Evolutionary conservation across 805 yeast species (phyloP), one percentile per base, ranked within the genome.

Genomic region (Millerago galiae): DNA sequence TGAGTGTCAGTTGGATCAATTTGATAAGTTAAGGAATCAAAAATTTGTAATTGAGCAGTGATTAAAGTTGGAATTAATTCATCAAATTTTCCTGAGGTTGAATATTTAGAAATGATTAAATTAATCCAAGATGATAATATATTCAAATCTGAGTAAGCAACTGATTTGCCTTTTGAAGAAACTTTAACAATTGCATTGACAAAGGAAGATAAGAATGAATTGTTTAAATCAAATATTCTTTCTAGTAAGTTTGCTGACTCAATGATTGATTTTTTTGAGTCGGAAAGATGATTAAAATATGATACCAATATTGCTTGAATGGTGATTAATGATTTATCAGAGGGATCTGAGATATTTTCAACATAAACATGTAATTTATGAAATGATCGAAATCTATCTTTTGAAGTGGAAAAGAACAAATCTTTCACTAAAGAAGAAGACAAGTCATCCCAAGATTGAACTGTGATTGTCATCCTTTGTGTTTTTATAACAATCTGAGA

Each of bases 41-140:
- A 48, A 25, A 59, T 50, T 29, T 56, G 58, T 14, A 63, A 46
- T 34, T 66, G 66, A n/a, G 68, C 64, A 38, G 70, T 60, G 61
- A 54, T 15, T 53, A 58, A 28, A 60, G 55, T 31, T 18, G 59
- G 54, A 61, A 56, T 16, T 52, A 57, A 27, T 56, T 55, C 28
- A 14, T 57, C 52, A 35, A 67, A 62, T 16, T 51, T 30, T 2
- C 47, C 53, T 3, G 53, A 51, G 6, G 55, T 43, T 8, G 62
- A 53, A 34, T 58, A 47, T 21, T 47, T 51, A 4, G 64, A 35
- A 58, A 75, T 53, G 29, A 53, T 49, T 37, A 58, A 56, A 39
- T 70, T 67, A 36, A 68, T 60, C 89, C 90, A 83, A 14, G 69
- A 67, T 33, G 83, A 62, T 21, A 83, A 59, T 25, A 81, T 71